Evolutionary conservation across 2,329 filamentous ascomycete genomes (phyloP), one percentile per base, ranked within the genome.

Genomic region (Aspergillus cejpii): DNA sequence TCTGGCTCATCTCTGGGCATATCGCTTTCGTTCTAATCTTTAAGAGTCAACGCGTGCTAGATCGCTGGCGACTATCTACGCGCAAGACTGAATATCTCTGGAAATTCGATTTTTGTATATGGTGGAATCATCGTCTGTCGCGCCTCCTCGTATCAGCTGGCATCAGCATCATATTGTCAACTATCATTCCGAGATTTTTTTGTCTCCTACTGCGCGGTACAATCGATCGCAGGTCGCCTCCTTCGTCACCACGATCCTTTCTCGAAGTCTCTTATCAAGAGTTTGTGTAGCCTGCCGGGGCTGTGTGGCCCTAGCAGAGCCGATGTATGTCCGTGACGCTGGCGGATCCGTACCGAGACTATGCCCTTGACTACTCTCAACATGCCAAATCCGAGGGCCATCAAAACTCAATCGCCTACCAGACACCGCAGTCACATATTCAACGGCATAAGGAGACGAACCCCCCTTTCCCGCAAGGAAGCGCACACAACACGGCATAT

Each of bases 281-380:
- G 8, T 24, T 47, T 39, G 49, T 55, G 53, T 52, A 59, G 59
- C 62, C 81, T 81, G 81, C 80, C 79, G 81, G 81, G 79, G 82
- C 81, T 80, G 77, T 47, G 46, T 50, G 76, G 81, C 81, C 85
- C 82, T 85, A 81, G 82, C 80, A 80, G 80, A 77, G 80, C 79
- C 80, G 60, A 84, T 84, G 80, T 70, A 78, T 78, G 71, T 78
- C 74, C 75, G 79, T 73, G 78, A 84, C 79, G 74, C 79, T 85
- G 79, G 81, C 80, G 76, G 77, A 79, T 76, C 80, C 82, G 70
- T 87, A 86, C 75, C 79, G 81, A 77, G 79, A 82, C 74, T 84
- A 84, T 76, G 79, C 83, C 78, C 81, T 85, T 77, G 80, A 84
- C 67, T 86, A 85, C 73, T 76, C 81, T 71, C 74, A 80, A 66